Conservation (phyloP, 139 green algal species). For the Coelastrella sp. region DNA sequence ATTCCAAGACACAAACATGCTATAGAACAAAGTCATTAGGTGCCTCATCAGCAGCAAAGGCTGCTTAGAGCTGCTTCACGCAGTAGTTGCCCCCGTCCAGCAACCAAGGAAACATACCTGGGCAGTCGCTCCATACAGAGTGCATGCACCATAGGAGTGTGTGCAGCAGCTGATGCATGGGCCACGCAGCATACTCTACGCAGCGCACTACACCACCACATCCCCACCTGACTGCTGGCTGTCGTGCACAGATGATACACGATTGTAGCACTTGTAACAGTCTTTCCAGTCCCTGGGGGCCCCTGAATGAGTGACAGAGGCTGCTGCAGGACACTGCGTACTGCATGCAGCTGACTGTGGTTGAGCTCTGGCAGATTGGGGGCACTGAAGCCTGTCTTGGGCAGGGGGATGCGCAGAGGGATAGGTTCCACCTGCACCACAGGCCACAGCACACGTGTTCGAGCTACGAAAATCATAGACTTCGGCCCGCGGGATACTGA, state of each 20-base stretch:
- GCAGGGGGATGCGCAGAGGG: conserved; percentile 61
- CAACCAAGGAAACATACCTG: too few species aligned
- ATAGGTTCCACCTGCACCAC: conserved; percentile 56
- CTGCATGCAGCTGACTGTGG: conserved; percentile 84
- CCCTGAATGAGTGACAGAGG: conserved; percentile 94
- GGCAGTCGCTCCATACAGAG: too few species aligned
- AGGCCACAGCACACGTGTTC: not conserved
- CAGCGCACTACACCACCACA: not conserved
- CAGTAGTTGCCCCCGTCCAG: too few species aligned
- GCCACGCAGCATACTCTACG: not conserved
- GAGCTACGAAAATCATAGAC: not conserved
- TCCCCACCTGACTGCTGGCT: conserved; percentile 69
- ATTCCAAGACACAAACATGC: too few species aligned
- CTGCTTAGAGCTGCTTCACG: too few species aligned
- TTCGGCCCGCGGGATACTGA: not conserved
- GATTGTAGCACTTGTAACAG: conserved; percentile 95
- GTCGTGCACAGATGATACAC: conserved; percentile 94
- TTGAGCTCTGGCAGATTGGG: conserved; percentile 96
- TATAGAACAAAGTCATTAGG: too few species aligned
- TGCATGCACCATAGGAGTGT: too few species aligned
- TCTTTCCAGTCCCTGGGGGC: conserved; percentile 98
- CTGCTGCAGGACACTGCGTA: conserved; percentile 76
- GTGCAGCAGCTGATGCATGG: not conserved
- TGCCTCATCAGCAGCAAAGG: too few species aligned
- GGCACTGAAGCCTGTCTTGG: conserved; percentile 75